phyloP scores from a whole-genome alignment of 2,329 filamentous ascomycete genomes.

The Botryosphaeria dothidea region DNA sequence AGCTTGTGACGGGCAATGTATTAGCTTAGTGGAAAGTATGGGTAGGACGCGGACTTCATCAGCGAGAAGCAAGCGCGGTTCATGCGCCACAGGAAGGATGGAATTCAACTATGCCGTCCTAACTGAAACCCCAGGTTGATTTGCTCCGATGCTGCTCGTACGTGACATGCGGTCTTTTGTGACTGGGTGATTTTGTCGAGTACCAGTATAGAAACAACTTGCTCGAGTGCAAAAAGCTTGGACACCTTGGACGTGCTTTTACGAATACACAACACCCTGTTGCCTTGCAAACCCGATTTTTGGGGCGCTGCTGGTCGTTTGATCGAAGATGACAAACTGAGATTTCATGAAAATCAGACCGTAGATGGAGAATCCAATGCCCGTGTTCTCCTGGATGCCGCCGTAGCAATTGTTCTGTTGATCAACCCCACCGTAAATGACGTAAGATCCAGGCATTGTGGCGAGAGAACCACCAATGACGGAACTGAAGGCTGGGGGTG shows the following conservation, averaged over 20 bases:
- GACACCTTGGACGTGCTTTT: background rate
- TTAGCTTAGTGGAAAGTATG: no score
- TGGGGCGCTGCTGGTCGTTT: conserved; percentile 38
- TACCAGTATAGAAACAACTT: no score
- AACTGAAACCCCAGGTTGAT: no score
- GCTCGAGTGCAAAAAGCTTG: no score
- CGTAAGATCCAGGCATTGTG: conserved; percentile 54
- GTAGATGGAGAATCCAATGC: conserved; percentile 66
- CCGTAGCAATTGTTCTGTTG: conserved; percentile 63
- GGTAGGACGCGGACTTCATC: no score
- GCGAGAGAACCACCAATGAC: conserved; percentile 52
- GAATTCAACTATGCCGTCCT: no score
- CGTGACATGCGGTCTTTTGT: no score
- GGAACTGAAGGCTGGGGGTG: conserved; percentile 56
- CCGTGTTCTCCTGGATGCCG: conserved; percentile 66
- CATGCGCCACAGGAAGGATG: no score
- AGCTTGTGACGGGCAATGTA: no score
- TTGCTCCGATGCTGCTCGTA: no score
- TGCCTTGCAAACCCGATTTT: conserved; percentile 36
- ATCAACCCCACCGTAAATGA: conserved; percentile 54
- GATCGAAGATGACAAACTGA: conserved; percentile 73
- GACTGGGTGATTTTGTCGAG: no score
- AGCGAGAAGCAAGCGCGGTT: no score
- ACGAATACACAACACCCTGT: background rate
- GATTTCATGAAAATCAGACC: conserved; percentile 80